Evolutionary conservation across 2,329 filamentous ascomycete species (phyloP), one percentile per base, ranked within the genome.

Genomic region (Claviceps pusilla): DNA sequence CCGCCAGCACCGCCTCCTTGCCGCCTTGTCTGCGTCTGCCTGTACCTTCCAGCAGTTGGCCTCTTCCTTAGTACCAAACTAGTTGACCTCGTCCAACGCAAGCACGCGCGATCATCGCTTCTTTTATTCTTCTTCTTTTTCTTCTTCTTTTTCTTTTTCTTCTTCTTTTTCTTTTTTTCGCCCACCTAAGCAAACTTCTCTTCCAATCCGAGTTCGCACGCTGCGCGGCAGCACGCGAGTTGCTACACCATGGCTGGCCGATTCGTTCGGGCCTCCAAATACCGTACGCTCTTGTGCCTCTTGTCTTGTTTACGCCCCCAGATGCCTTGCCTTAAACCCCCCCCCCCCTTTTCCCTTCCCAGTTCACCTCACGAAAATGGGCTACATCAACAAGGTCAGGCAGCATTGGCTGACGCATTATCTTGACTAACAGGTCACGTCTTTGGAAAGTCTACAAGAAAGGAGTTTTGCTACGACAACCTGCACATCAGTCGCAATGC

Each of bases 381-480:
- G 37, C 39, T 37, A n/a, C 39, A 11, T 45, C 9, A 12, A 7
- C 28, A 29, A 48, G 24, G 28, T 14, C 16, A 42, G n/a, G 28
- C n/a, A 19, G 28, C 14, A 16, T 42, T 45, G 28, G 37, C 54
- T 51, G 54, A 55, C 43, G 28, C n/a, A 43, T 39, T 39, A 24
- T 29, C 7, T 28, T 48, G 10, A 51, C 31, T 7, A 24, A 35
- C 71, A 96, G 91, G 91, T 78, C 93, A 98, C 79, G 87, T 98
- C 75, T 98, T 96, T 76, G 93, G 93, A 69, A 93, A 94, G 74
- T 76, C 89, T 59, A 94, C 90, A 61, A 85, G 88, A 73, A 96
- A 95, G 80, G 93, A 98, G 71, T 87, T 88, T 79, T 96, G 90
- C 77, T 98, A 97, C 74, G 93, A 98, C 72, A 97, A 97, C 72